Evolutionary conservation across 1,284 basidiomycete genomes (phyloP).

Genomic region (Papiliotrema nemorosa): DNA sequence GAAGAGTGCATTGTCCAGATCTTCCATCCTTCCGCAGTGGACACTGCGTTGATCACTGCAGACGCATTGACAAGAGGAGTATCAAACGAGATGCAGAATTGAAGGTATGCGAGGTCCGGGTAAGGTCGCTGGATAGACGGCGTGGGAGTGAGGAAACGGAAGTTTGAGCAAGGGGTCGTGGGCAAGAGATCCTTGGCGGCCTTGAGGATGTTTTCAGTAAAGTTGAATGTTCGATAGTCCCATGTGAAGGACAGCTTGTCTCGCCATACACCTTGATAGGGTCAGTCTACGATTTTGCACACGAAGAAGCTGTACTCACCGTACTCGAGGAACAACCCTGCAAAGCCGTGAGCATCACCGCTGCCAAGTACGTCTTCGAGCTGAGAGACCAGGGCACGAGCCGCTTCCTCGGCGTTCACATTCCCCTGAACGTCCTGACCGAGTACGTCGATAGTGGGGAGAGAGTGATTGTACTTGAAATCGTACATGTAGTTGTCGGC

Average conservation of each 20-base stretch:
- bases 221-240: slow-evolving; percentile 63
- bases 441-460: slow-evolving; percentile 15
- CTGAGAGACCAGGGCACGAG: slow-evolving; percentile 3
- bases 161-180: slow-evolving; percentile 27
- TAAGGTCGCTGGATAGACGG: slow-evolving; percentile 52
- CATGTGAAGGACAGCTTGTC: slow-evolving; percentile 51
- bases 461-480: slow-evolving; percentile 25
- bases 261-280: slow-evolving; percentile 22
- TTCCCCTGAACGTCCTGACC: slow-evolving; percentile 14
- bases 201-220: slow-evolving; percentile 45
- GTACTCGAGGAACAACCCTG: slow-evolving; percentile 26
- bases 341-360: slow-evolving; percentile 18
- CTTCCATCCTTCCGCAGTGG: slow-evolving; percentile 54
- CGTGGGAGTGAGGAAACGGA: slow-evolving; percentile 48
- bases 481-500: slow-evolving; percentile 28
- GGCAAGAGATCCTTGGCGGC: slow-evolving; percentile 26
- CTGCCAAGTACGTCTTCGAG: slow-evolving; percentile 1
- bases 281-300: neutral
- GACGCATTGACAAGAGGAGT: slow-evolving; percentile 53
- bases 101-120: slow-evolving; percentile 59
- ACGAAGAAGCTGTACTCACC: slow-evolving; percentile 10
- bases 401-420: slow-evolving; percentile 8
- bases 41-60: slow-evolving; percentile 58
- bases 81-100: slow-evolving; percentile 56
- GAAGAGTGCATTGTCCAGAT: slow-evolving; percentile 46